phyloP scores from a whole-genome alignment of 129 eudicot species.

The Oenanthe sinensis region DNA sequence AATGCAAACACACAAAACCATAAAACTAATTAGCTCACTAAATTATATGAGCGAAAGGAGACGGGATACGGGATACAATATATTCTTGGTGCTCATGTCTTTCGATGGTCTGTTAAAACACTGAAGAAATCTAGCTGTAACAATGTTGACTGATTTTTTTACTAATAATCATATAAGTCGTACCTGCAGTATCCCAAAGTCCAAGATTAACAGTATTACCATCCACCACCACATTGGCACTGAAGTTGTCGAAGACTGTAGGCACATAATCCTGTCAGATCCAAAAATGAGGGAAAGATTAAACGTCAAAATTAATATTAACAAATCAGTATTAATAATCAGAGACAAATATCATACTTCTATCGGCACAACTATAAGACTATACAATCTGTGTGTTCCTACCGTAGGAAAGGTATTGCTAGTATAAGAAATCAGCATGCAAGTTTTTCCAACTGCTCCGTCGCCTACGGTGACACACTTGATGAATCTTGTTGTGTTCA shows the following conservation, averaged over 20 bases:
- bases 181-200: constrained; percentile 96
- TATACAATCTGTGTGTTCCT: not conserved
- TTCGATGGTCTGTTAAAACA: not conserved
- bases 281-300: not conserved
- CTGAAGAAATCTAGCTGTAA: not conserved
- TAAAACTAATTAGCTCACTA: not conserved
- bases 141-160: not conserved
- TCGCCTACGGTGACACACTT: constrained; percentile 54
- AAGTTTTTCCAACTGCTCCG: constrained; percentile 48
- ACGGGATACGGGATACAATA: too few species aligned
- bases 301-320: not conserved
- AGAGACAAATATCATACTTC: not conserved
- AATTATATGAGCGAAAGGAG: not conserved
- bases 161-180: not conserved
- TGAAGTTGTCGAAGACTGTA: constrained; percentile 78
- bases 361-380: not conserved
- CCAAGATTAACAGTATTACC: constrained; percentile 80
- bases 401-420: constrained; percentile 55
- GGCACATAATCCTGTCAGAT: constrained; percentile 73
- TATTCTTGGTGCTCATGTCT: not conserved
- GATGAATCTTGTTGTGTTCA: constrained; percentile 46
- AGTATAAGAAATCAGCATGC: constrained; percentile 54
- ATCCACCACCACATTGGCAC: constrained; percentile 86
- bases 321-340: not conserved
- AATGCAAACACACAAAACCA: not conserved